Evolutionary conservation across 345 rosid species (phyloP), one percentile per base, ranked within the genome.

Genomic region (Erodium maritimum): DNA sequence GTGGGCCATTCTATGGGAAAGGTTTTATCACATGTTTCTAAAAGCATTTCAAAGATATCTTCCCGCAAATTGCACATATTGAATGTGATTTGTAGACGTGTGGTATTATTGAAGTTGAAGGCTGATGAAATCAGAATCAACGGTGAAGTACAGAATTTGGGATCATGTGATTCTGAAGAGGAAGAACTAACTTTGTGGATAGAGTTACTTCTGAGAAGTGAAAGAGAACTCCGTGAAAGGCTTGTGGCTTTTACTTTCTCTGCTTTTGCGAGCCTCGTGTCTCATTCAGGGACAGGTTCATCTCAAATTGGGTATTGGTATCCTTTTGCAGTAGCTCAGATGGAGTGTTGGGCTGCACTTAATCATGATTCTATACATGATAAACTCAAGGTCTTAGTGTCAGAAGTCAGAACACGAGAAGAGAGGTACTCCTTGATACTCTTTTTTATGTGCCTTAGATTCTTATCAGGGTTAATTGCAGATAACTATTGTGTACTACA

Each of bases 151-250:
- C 67, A 61, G 65, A 68, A 69, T 57, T 53, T 69, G 5, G 69
- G 61, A 59, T 72, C 48, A 21, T 20, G 16, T 48, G 68, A 58
- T 59, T 60, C 68, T 46, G 65, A 66, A 52, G 78, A 69, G 20
- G 74, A 68, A 77, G 80, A 69, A 52, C 51, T 72, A 20, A 46
- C 50, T 18, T 48, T 65, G 19, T 85, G 99, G 95, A 69, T 82
- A 67, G 76, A 73, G 61, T 67, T 89, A 48, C 81, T 85, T 53
- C 67, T 62, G 23, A 82, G 80, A 56, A 79, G 86, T 58, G 99
- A 93, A 79, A 75, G 60, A 65, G 91, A 93, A 75, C 90, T 93
- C n/a, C 87, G 84, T 1, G 82, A 79, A 69, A 84, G 95, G 68
- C 80, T 89, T 58, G 73, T 89, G 65, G 71, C 79, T 65, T 68